Conservation (phyloP, 2,329 filamentous ascomycete genomes). For the Leptodontidium sp. region DNA sequence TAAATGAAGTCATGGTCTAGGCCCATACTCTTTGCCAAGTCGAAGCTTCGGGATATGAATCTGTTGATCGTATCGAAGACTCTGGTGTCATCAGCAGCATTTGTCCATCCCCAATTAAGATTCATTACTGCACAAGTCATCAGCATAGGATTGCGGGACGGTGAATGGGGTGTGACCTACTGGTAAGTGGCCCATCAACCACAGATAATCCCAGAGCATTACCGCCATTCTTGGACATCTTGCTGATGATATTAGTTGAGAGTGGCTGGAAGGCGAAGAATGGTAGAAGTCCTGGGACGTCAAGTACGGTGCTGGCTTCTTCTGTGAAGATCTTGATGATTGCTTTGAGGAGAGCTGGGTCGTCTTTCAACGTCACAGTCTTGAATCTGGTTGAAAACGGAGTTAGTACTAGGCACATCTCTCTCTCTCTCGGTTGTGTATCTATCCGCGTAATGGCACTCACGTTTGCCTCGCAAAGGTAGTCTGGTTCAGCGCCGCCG, state of each 20-base stretch:
- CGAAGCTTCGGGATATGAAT: constrained; percentile 24
- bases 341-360: constrained; percentile 30
- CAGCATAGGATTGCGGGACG: background rate
- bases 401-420: background rate
- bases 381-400: constrained; percentile 28
- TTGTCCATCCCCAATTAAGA: constrained; percentile 30
- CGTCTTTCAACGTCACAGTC: constrained; percentile 37
- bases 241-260: constrained; percentile 33
- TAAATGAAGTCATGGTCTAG: constrained; percentile 42
- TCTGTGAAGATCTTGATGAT: constrained; percentile 35
- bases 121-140: constrained; percentile 29
- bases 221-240: constrained; percentile 37
- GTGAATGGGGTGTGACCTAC: constrained; percentile 21
- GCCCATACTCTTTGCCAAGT: constrained; percentile 24
- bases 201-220: constrained; percentile 39
- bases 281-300: constrained; percentile 31
- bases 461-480: constrained; percentile 30
- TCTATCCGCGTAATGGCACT: constrained; percentile 1
- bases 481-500: constrained; percentile 34
- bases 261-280: constrained; percentile 37
- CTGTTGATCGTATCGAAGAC: constrained; percentile 20
- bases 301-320: constrained; percentile 27
- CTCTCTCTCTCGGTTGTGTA: background rate
- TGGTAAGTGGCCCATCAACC: constrained; percentile 33
- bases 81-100: constrained; percentile 27